Percentiles rank a stretch among this genome's conserved stretches.
phyloP scores from a whole-genome alignment of 768 basidiomycete genomes.

The Crepidotus variabilis region DNA sequence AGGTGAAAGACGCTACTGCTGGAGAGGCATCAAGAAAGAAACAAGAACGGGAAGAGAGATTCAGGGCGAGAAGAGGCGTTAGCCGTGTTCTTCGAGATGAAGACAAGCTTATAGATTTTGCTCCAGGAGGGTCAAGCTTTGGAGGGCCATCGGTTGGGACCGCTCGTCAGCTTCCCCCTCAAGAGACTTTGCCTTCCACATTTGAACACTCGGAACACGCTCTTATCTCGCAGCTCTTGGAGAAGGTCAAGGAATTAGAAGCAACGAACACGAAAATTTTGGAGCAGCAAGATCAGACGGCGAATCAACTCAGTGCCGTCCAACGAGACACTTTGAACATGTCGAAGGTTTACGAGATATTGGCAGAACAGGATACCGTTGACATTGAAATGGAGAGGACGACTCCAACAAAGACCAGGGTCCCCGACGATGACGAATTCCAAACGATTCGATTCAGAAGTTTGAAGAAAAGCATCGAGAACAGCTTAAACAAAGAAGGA shows the following conservation, averaged over 20 bases:
- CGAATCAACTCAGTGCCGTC: slow-evolving; percentile 58
- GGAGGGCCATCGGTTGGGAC: not conserved
- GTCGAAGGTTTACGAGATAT: slow-evolving; percentile 62
- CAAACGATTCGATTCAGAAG: slow-evolving; percentile 48
- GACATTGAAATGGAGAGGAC: slow-evolving; percentile 40
- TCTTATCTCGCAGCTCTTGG: slow-evolving; percentile 67
- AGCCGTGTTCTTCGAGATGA: slow-evolving; percentile 26
- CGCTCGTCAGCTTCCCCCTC: too few relatives aligned
- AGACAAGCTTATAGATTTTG: slow-evolving; percentile 49
- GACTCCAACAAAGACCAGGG: slow-evolving; percentile 5
- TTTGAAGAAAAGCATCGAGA: slow-evolving; percentile 38
- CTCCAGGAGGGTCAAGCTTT: slow-evolving; percentile 35
- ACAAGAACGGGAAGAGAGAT: slow-evolving; percentile 49
- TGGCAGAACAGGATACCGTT: slow-evolving; percentile 49
- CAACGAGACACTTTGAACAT: slow-evolving; percentile 73
- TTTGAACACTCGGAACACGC: slow-evolving; percentile 43
- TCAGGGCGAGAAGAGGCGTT: slow-evolving; percentile 47
- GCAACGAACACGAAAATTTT: slow-evolving; percentile 66
- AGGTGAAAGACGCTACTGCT: slow-evolving; percentile 44
- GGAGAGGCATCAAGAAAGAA: slow-evolving; percentile 43
- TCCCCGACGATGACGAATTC: not conserved
- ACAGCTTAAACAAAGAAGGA: slow-evolving; percentile 20
- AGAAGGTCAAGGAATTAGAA: slow-evolving; percentile 76
- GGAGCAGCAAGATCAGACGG: slow-evolving; percentile 60
- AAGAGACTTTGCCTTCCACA: too few relatives aligned